A percentile compares a stretch with the other conserved stretches of the same genome.
Evolutionary conservation across 2,329 filamentous ascomycete species (phyloP).

Genomic region (Aspergillus aculeatus): DNA sequence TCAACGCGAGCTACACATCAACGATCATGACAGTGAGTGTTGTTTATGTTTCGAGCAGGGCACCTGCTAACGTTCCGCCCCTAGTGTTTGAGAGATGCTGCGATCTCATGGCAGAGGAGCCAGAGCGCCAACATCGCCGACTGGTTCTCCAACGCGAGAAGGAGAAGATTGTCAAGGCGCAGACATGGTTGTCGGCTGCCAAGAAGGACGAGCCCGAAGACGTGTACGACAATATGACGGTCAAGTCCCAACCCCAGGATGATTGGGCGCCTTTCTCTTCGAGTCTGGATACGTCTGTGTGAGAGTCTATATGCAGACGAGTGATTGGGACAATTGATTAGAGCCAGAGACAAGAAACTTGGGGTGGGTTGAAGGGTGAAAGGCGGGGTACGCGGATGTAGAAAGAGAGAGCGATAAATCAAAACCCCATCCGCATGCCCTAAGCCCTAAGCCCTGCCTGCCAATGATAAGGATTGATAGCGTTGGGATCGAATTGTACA

Average conservation of each 20-base stretch:
- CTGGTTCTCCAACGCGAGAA: constrained; percentile 31
- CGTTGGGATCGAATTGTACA: background rate
- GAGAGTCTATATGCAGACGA: background rate
- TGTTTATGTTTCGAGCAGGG: background rate
- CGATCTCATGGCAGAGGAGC: constrained; percentile 40
- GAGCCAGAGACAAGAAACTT: background rate
- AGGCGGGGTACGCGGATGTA: background rate
- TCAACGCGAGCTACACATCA: constrained; percentile 30
- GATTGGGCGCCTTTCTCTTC: background rate
- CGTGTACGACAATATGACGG: background rate
- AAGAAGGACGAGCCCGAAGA: constrained; percentile 17
- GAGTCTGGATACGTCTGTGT: background rate
- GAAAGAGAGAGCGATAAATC: constrained; percentile 20
- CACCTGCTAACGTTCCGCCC: background rate
- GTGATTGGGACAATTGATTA: background rate
- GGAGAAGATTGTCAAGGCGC: constrained; percentile 35
- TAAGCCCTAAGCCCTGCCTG: constrained; percentile 36
- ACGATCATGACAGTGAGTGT: constrained; percentile 31
- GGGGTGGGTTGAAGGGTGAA: background rate
- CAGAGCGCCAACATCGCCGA: constrained; percentile 34
- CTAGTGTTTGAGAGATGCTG: constrained; percentile 36
- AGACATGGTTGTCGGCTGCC: constrained; percentile 29
- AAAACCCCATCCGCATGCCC: constrained; percentile 31
- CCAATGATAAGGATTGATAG: background rate
- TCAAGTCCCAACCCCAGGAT: constrained; percentile 15